Base-by-base conservation (phyloP, 2,329 filamentous ascomycete genomes). In the Calonectria honghensis region DNA sequence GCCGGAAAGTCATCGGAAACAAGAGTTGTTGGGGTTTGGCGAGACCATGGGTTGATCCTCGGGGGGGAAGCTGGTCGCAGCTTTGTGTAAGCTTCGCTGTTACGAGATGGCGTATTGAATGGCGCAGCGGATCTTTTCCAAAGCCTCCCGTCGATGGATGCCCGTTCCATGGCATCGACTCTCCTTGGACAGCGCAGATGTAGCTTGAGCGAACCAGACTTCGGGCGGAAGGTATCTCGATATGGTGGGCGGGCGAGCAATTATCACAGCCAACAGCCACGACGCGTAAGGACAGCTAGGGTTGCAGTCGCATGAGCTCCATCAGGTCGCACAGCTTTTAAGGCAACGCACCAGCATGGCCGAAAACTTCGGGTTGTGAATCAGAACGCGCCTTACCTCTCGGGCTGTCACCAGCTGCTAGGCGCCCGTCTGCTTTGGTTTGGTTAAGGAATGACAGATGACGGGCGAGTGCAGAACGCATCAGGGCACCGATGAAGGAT, bases 51-150 rank as follows among this genome's bases (percentile, higher is more conserved):
- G 70, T 84, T 85, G 6, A 75, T 75, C 59, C 80, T 83, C 7
- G 84, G 84, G 9, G 83, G 83, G 4, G 83, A 84, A 6, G 84
- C 83, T 41, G 83, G 83, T 32, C 78, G 81, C 20, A 85, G 74
- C 16, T 73, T 76, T 41, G 77, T 48, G 24, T 50, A 57, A 24
- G 57, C 48, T 70, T 76, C 71, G 48, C 57, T 50, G n/a, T 78
- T 81, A 57, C 72, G 70, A 27, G 45, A 32, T 2, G 54, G 54
- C 37, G 63, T 11, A 32, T 70, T 51, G 48, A 69, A 54, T 14
- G 75, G 65, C 45, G 66, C 41, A n/a, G 70, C 32, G 41, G 75
- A 54, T 70, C 72, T 79, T 48, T 75, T 81, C 37, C 74, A 73
- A 41, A 70, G 74, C 68, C 77, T 80, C 39, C 80, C 82, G 65